Percentiles rank a stretch among this genome's conserved stretches.
Conservation (phyloP, 2,329 filamentous ascomycete genomes). For the Sporothrix globosa region DNA sequence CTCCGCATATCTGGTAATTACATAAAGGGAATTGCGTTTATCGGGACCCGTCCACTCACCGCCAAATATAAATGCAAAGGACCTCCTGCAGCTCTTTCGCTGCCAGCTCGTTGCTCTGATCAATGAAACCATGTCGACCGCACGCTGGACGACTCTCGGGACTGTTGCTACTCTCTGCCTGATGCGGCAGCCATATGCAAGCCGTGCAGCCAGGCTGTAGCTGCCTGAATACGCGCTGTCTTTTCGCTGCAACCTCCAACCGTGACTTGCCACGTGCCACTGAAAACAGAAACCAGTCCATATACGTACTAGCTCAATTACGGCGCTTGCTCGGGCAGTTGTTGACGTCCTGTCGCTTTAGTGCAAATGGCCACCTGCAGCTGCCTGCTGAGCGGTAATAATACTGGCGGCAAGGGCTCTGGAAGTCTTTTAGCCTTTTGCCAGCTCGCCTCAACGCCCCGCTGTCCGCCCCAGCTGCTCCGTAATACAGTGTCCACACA, state of each 20-base stretch:
- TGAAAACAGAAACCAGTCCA: not conserved
- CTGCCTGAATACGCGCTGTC: constrained; percentile 8
- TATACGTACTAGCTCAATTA: constrained; percentile 9
- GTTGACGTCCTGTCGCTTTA: not conserved
- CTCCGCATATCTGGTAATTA: constrained; percentile 9
- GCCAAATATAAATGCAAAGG: not conserved
- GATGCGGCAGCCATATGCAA: constrained; percentile 13
- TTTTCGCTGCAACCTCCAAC: constrained; percentile 29
- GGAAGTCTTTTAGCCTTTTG: not conserved
- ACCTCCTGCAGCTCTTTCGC: not conserved
- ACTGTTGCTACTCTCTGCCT: constrained; percentile 5
- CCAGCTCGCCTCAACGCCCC: not conserved
- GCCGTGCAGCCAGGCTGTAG: constrained; percentile 6
- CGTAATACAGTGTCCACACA: constrained; percentile 2
- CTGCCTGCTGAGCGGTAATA: not conserved
- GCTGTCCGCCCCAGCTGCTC: not conserved
- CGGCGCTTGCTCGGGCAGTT: not conserved
- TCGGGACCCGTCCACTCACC: not conserved
- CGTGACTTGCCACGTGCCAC: constrained; percentile 38
- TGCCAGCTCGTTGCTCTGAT: not conserved
- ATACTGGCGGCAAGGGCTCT: not conserved
- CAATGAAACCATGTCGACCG: not conserved
- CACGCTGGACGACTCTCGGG: not conserved
- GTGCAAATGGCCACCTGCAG: not conserved
- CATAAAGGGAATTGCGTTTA: not conserved